These are phyloP conservation scores for Reticulascus tulasneorum DNA, from an alignment of 2,329 filamentous ascomycete genomes.

Conservation along the genomic window DNA sequence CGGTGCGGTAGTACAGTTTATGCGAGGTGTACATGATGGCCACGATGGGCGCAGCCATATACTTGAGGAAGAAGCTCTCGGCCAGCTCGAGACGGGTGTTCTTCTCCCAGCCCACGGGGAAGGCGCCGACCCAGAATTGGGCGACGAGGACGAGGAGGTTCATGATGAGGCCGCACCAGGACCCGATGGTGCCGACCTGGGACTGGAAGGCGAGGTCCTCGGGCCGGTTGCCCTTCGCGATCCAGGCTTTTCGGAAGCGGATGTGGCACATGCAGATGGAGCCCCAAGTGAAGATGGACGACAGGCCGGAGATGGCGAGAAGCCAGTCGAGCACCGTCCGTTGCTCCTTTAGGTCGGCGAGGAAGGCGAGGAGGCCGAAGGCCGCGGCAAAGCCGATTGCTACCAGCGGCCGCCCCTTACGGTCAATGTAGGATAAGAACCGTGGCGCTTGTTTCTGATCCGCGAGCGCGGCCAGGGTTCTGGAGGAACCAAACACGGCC, in stretches of 20 bases:
- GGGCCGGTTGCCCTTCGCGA: slow-evolving; percentile 61
- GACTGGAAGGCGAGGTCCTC: slow-evolving; percentile 77
- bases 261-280: slow-evolving; percentile 90
- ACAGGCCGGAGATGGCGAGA: slow-evolving; percentile 65
- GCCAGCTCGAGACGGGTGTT: slow-evolving; percentile 44
- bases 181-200: slow-evolving; percentile 74
- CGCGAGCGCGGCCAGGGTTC: slow-evolving; percentile 83
- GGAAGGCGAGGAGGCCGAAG: slow-evolving; percentile 72
- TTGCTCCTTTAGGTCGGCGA: slow-evolving; percentile 60
- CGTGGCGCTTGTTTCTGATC: slow-evolving; percentile 81
- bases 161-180: slow-evolving; percentile 73
- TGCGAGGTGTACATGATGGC: slow-evolving; percentile 66
- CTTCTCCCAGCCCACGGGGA: slow-evolving; percentile 58
- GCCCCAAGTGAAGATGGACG: slow-evolving; percentile 73
- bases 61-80: slow-evolving; percentile 69
- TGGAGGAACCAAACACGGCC: slow-evolving; percentile 84
- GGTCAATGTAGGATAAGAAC: slow-evolving; percentile 77
- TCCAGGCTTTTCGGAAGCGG: slow-evolving; percentile 83
- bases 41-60: slow-evolving; percentile 67
- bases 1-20: slow-evolving; percentile 70
- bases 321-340: slow-evolving; percentile 71
- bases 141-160: slow-evolving; percentile 73
- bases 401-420: slow-evolving; percentile 72
- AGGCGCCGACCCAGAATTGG: slow-evolving; percentile 85
- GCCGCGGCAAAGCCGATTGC: slow-evolving; percentile 65